These are phyloP conservation scores for Ophiostoma montium DNA, from an alignment of 2,329 filamentous ascomycete genomes.

Conservation along the genomic window DNA sequence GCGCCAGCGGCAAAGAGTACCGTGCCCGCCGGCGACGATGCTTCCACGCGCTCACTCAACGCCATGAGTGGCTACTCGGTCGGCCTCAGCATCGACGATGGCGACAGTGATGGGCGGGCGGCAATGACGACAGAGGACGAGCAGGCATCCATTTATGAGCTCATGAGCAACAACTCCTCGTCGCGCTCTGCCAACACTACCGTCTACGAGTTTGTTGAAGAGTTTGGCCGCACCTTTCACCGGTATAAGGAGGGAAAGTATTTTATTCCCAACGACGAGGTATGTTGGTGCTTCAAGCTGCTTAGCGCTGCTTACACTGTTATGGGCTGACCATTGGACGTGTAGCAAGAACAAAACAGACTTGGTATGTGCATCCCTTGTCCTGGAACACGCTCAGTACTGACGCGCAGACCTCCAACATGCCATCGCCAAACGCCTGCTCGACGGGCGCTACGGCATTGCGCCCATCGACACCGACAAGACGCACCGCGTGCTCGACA, in stretches of 20 bases:
- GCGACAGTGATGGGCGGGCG: not conserved
- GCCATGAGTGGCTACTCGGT: slow-evolving; percentile 9
- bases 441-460: slow-evolving; percentile 1
- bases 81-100: not conserved
- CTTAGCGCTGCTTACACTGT: no score
- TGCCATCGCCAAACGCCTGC: slow-evolving; percentile 3
- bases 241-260: slow-evolving; percentile 11
- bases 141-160: slow-evolving; percentile 6
- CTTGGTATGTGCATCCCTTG: not conserved
- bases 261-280: slow-evolving; percentile 9
- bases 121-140: slow-evolving; percentile 5
- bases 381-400: no score
- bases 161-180: slow-evolving; percentile 4
- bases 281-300: no score
- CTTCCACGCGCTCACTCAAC: not conserved
- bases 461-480: slow-evolving; percentile 4
- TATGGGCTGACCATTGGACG: no score
- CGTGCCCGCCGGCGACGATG: no score
- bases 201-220: slow-evolving; percentile 9
- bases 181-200: slow-evolving; percentile 5
- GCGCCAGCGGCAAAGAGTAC: no score
- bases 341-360: slow-evolving; percentile 9
- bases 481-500: slow-evolving; percentile 7
- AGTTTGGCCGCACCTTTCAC: slow-evolving; percentile 11
- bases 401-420: slow-evolving; percentile 7